A percentile compares a stretch with the other conserved stretches of the same genome.
Evolutionary conservation across 2,329 filamentous ascomycete genomes (phyloP).

Genomic region (Fusarium kyushuense): DNA sequence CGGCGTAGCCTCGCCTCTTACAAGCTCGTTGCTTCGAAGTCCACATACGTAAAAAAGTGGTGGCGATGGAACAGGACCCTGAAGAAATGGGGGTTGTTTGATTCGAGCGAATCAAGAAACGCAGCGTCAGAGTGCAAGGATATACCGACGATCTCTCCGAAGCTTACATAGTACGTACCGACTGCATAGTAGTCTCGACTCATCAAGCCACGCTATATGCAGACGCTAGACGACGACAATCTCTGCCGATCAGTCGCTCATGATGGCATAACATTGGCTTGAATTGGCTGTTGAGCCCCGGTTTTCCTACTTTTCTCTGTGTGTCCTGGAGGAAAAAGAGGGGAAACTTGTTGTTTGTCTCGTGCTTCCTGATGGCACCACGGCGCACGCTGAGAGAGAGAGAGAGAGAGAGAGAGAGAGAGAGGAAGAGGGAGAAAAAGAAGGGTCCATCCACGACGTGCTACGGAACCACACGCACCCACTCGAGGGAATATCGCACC

Average conservation of each 20-base stretch:
- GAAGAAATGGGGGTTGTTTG: constrained; percentile 29
- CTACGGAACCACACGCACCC: constrained; percentile 26
- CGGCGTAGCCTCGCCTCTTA: constrained; percentile 29
- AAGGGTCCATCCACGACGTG: constrained; percentile 42
- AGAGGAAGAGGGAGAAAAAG: constrained; percentile 11
- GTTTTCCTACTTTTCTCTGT: constrained; percentile 12
- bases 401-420: constrained; percentile 19
- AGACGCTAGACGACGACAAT: constrained; percentile 45
- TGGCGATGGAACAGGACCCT: constrained; percentile 42
- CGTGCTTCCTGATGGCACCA: constrained; percentile 25
- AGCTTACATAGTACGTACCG: constrained; percentile 33
- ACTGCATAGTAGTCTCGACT: constrained; percentile 13
- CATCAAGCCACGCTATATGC: constrained; percentile 44
- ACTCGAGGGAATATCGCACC: constrained; percentile 4
- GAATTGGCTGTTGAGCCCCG: constrained; percentile 27
- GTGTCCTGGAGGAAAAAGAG: background rate
- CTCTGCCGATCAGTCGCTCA: constrained; percentile 41
- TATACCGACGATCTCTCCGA: constrained; percentile 33
- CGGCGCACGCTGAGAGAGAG: background rate
- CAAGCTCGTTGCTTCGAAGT: background rate
- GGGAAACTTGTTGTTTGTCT: constrained; percentile 15
- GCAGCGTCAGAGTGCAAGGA: constrained; percentile 26
- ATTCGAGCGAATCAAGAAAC: constrained; percentile 22
- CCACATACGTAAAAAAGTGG: constrained; percentile 8
- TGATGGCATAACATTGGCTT: constrained; percentile 37